Percentiles rank a stretch among this genome's conserved stretches.
Conservation (phyloP, 2,329 filamentous ascomycete species). For the Plenodomus lindquistii region DNA sequence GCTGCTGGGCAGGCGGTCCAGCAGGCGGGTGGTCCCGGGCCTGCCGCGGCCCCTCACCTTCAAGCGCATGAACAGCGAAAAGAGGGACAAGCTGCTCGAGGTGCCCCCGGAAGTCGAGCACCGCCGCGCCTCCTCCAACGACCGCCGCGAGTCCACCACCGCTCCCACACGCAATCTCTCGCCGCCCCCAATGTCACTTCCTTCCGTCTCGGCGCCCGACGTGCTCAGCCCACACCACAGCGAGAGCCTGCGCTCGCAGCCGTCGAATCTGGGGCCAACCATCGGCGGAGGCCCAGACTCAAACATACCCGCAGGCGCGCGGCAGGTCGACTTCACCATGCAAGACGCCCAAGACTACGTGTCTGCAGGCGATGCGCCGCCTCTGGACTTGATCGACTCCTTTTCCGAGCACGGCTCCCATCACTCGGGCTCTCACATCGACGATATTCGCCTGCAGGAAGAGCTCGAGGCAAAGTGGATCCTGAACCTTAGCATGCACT, state of each 20-base stretch:
- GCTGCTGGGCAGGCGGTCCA: constrained; percentile 33
- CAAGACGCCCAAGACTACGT: constrained; percentile 31
- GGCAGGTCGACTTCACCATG: constrained; percentile 39
- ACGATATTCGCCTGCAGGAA: constrained; percentile 70
- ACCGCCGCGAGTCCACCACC: constrained; percentile 65
- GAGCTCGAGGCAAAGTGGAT: constrained; percentile 93
- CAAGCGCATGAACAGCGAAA: constrained; percentile 80
- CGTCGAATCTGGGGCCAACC: constrained; percentile 20
- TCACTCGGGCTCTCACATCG: constrained; percentile 40
- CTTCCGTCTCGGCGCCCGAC: constrained; percentile 47
- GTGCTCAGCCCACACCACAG: constrained; percentile 37
- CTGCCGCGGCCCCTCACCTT: constrained; percentile 79
- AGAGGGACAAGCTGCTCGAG: constrained; percentile 71
- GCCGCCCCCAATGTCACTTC: constrained; percentile 42
- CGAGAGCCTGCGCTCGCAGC: constrained; percentile 25
- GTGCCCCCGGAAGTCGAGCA: constrained; percentile 66
- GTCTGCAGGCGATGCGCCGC: constrained; percentile 25
- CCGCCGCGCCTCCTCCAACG: constrained; percentile 74
- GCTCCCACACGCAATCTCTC: constrained; percentile 51
- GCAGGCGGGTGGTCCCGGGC: constrained; percentile 71
- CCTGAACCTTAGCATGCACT: constrained; percentile 97
- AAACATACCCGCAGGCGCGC: constrained; percentile 40
- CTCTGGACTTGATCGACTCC: constrained; percentile 32
- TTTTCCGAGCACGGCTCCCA: constrained; percentile 38
- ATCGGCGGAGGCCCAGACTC: constrained; percentile 36